Base-by-base conservation (phyloP, 2,329 filamentous ascomycete species). In the Fusarium tanahbumbuense region DNA sequence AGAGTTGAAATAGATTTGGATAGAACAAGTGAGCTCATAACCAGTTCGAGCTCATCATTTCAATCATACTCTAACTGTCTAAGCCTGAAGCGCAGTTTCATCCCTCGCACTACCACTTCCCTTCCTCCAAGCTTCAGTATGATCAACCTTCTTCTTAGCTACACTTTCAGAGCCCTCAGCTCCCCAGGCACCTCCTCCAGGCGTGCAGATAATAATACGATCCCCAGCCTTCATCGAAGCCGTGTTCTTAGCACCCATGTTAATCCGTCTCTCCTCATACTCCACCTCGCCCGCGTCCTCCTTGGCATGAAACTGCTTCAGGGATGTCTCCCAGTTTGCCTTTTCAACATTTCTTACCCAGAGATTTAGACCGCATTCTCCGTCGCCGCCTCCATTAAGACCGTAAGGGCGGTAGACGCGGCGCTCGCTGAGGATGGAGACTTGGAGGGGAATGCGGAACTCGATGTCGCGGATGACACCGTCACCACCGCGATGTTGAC, bases 151-250 rank as follows among this genome's bases (percentile, higher is more conserved):
- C 54, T 78, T 74, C 40, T 80, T 83, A 53, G 84, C 81, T 37
- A 84, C 81, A 77, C 85, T 90, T 72, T 87, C 83, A 59, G 86
- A 83, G 0, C 89, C 91, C 1, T 84, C 81, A 41, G 78, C 79
- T 0, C 92, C 92, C 91, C 92, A 95, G 0, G 90, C 93, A 44
- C 93, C 93, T 56, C 93, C 93, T 30, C 93, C 93, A 5, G 93
- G 93, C 7, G 93, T 95, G 68, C 86, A 85, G 20, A 96, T 84
- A 58, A 95, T 92, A 75, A 95, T 93, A 9, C 92, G 83, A 76
- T 96, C 93, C 0, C 93, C 93, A 1, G 89, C 84, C 75, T 88
- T 84, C 91, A 95, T 94, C 15, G 86, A 85, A 15, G 92, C 92
- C 27, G 89, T 93, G 72, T 94, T 95, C 84, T 95, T 95, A 3